phyloP scores from a whole-genome alignment of 1,284 basidiomycete species.

The Papiliotrema fonsecae region DNA sequence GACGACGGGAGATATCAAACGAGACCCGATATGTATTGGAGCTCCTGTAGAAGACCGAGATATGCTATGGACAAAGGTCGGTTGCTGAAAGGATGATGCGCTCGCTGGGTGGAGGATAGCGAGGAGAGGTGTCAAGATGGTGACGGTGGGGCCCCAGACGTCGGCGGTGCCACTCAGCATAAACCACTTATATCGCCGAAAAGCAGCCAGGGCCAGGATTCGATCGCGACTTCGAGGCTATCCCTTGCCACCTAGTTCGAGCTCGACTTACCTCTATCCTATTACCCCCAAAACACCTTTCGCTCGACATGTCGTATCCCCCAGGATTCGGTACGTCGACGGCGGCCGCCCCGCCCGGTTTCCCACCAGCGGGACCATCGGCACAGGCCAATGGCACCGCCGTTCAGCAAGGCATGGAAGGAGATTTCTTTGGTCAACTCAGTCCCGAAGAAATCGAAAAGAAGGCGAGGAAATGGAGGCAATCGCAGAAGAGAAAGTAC shows the following conservation, averaged over 20 bases:
- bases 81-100: too few relatives aligned
- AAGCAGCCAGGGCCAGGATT: too few relatives aligned
- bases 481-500: conserved; percentile 43
- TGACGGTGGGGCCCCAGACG: too few relatives aligned
- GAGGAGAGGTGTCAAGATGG: too few relatives aligned
- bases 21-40: not conserved
- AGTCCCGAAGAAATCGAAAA: conserved; percentile 47
- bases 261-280: not conserved
- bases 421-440: conserved; percentile 44
- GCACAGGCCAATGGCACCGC: conserved; percentile 22
- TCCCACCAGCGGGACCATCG: conserved; percentile 13
- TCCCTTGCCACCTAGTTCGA: not conserved
- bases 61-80: too few relatives aligned
- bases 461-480: conserved; percentile 49
- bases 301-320: conserved; percentile 40
- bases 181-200: too few relatives aligned
- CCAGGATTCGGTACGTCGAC: conserved; percentile 41
- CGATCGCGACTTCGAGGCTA: not conserved
- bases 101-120: too few relatives aligned
- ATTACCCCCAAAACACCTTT: not conserved
- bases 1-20: not conserved
- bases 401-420: conserved; percentile 31
- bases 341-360: conserved; percentile 36
- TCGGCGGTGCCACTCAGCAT: too few relatives aligned
- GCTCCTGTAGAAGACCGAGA: not conserved